Base-by-base conservation (phyloP, 108 stramenopile genomes). In the Skeletonema menzelii region DNA sequence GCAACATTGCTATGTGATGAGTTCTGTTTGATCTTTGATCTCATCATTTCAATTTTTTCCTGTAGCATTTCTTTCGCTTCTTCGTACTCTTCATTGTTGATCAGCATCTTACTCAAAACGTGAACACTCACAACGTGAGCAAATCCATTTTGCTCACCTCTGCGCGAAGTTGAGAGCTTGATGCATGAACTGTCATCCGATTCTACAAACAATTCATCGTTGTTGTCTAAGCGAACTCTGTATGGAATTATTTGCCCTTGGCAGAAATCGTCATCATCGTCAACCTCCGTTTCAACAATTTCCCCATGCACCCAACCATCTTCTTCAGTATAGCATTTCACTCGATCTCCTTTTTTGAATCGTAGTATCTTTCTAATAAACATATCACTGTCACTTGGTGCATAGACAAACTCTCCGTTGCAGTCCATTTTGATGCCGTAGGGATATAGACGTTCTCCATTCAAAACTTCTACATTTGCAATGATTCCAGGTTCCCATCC, bases 261-360 rank as follows among this genome's bases (percentile, higher is more conserved):
- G 20, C 11, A 11, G 26, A 15, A 56, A 27, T 35, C 17, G 17
- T 26, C 59, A 2, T 60, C 59, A 35, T 60, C 49, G 24, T 53
- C 49, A 53, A 53, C 49, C 22, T 53, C 49, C 7, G 49, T 22
- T 20, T 22, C 49, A n/a, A 8, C 49, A 53, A 53, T 22, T 53
- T 53, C 49, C n/a, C 49, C 49, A 22, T 19, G 22, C 49, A 53
- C n/a, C 49, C 49, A 53, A 53, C 19, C 22, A 10, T 53, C 49
- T 15, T 49, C 47, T 53, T 53, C 59, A 5, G 59, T 31, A 10
- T 35, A 60, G 28, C 59, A 60, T 19, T 60, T 27, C 22, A 60
- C 59, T 8, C 59, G 31, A 35, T 60, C 59, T 31, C 59, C 59
- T 30, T 60, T 35, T 30, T 60, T 60, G 59, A 60, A 60, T 11